These are phyloP conservation scores for Erodium maritimum DNA, from an alignment of 345 rosid species.

Conservation along the genomic window DNA sequence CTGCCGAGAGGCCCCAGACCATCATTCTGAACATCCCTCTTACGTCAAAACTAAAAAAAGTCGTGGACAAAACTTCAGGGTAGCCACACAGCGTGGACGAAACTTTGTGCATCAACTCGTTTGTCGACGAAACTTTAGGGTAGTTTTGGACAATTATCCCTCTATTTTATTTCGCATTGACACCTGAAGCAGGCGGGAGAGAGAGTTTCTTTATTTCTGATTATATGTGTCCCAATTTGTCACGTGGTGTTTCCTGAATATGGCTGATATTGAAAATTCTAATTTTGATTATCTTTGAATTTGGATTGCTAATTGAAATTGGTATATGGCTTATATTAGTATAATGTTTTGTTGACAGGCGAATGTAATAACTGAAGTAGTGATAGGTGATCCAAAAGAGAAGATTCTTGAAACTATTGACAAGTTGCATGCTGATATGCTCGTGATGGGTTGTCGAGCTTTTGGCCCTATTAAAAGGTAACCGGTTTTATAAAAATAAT, in stretches of 20 bases:
- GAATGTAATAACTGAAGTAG: constrained; percentile 56
- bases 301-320: not conserved
- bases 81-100: too few species aligned
- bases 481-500: not conserved
- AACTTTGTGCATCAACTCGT: too few species aligned
- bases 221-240: not conserved
- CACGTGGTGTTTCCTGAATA: not conserved
- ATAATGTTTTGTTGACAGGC: constrained; percentile 23
- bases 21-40: too few species aligned
- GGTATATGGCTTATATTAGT: not conserved
- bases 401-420: constrained; percentile 70
- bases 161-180: too few species aligned
- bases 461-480: constrained; percentile 83
- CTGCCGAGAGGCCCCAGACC: too few species aligned
- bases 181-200: not conserved
- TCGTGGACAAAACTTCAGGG: too few species aligned
- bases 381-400: constrained; percentile 74
- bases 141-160: too few species aligned
- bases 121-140: too few species aligned
- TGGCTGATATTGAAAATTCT: not conserved
- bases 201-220: not conserved
- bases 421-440: constrained; percentile 51
- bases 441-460: constrained; percentile 74
- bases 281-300: not conserved
- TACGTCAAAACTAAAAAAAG: too few species aligned